Base-by-base conservation (phyloP, 257 asterid species). In the Capsicum rhomboideum region DNA sequence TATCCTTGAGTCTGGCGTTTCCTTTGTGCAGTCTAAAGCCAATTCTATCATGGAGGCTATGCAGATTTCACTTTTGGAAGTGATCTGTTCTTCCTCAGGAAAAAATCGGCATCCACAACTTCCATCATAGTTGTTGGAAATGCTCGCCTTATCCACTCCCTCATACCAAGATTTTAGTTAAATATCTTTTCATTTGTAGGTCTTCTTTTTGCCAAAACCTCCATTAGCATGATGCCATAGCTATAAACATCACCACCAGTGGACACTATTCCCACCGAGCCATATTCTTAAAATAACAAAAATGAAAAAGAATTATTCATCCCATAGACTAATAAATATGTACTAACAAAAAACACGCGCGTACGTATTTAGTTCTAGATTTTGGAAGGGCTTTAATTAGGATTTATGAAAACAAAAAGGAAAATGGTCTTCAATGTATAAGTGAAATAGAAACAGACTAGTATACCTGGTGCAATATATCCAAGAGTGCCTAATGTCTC, bases 381-480 rank as follows among this genome's bases (percentile, higher is more conserved):
- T 28, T 46, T 12, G 42, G 55, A 26, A 44, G n/a, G 44, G 10
- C 18, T n/a, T 59, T 3, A 58, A 9, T 2, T n/a, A 58, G 8
- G 17, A 21, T 72, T 40, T 40, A 44, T 56, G 29, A 21, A 18
- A 55, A 4, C 14, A 8, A 54, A 56, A 12, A 17, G 29, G n/a
- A n/a, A 20, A 67, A 21, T 3, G 10, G 6, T 52, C 20, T 52
- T 12, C 6, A 16, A 52, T n/a, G n/a, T 2, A 52, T 52, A 16
- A 49, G 13, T 9, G n/a, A 55, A 20, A 18, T 17, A 20, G 63
- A 20, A 21, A 21, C 14, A 23, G 2, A 72, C 49, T 16, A 8
- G 2, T 29, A 9, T 86, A 85, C 91, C 91, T 85, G 90, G 90
- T 10, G 90, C 91, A 14, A 87, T 82, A 61, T 89, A 89, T 28